phyloP scores from a whole-genome alignment of 257 asterid genomes.

The Ilex asprella region DNA sequence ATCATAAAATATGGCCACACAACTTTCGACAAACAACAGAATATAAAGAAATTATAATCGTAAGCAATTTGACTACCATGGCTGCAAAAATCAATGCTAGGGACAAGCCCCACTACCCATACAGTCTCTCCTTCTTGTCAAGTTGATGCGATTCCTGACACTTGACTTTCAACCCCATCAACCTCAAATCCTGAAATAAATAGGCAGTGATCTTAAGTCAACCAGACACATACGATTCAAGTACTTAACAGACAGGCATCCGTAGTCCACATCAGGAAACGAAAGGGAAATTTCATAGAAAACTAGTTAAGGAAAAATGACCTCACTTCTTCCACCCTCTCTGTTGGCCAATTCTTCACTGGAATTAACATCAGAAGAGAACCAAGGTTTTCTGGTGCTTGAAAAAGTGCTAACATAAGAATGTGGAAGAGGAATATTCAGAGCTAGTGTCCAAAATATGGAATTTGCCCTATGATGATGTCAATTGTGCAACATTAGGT shows the following conservation, averaged over 20 bases:
- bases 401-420: slow-evolving; percentile 27
- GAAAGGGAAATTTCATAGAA: slow-evolving; percentile 2
- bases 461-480: slow-evolving; percentile 80
- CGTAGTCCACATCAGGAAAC: slow-evolving; percentile 9
- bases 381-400: slow-evolving; percentile 16
- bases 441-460: slow-evolving; percentile 92
- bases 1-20: too few relatives aligned
- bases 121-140: slow-evolving; percentile 47
- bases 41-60: neutral
- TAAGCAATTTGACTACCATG: slow-evolving; percentile 51
- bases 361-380: slow-evolving; percentile 18
- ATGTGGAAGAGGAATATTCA: slow-evolving; percentile 72
- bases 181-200: slow-evolving; percentile 13
- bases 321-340: slow-evolving; percentile 40
- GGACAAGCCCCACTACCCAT: slow-evolving; percentile 95
- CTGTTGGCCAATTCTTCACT: slow-evolving; percentile 30
- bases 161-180: slow-evolving; percentile 27
- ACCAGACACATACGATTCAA: neutral
- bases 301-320: slow-evolving; percentile 10
- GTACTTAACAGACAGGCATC: neutral
- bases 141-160: slow-evolving; percentile 28
- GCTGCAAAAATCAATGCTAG: slow-evolving; percentile 98
- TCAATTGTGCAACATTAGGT: slow-evolving; percentile 23
- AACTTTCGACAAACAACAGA: too few relatives aligned
- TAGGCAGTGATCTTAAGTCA: slow-evolving; percentile 1